These are phyloP conservation scores for Pseudisothecium myosuroides DNA, from an alignment of 225 moss, liverwort and hornwort species.

Conservation along the genomic window DNA sequence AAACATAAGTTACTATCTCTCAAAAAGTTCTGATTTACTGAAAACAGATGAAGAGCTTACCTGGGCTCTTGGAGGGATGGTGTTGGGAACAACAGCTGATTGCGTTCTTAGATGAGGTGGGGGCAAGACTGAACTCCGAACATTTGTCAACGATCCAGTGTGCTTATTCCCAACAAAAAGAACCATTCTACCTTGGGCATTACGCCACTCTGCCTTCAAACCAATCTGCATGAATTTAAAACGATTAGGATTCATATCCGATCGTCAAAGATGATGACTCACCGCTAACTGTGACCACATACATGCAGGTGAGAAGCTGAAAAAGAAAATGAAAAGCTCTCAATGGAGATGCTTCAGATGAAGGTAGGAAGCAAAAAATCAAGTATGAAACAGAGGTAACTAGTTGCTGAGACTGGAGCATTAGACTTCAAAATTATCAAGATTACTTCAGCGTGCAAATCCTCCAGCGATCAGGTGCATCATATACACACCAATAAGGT, in stretches of 20 bases:
- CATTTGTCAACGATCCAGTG: conserved; percentile 47
- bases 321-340: background rate
- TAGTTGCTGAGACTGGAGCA: background rate
- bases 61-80: conserved; percentile 87
- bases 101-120: conserved; percentile 72
- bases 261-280: background rate
- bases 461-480: background rate
- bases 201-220: conserved; percentile 85
- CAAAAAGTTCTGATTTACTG: background rate
- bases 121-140: conserved; percentile 55
- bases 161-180: conserved; percentile 89
- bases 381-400: background rate
- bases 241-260: background rate
- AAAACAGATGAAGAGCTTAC: conserved; percentile 1
- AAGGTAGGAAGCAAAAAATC: background rate
- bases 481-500: background rate
- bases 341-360: background rate
- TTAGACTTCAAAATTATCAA: background rate
- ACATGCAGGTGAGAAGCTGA: background rate
- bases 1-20: background rate
- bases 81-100: conserved; percentile 53
- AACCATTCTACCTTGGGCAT: conserved; percentile 72
- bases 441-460: background rate
- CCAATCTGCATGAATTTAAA: conserved; percentile 66
- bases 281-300: background rate